Evolutionary conservation across 176 grass and related monocot species (phyloP), one percentile per base, ranked within the genome.

Genomic region (Saccharum spontaneum): DNA sequence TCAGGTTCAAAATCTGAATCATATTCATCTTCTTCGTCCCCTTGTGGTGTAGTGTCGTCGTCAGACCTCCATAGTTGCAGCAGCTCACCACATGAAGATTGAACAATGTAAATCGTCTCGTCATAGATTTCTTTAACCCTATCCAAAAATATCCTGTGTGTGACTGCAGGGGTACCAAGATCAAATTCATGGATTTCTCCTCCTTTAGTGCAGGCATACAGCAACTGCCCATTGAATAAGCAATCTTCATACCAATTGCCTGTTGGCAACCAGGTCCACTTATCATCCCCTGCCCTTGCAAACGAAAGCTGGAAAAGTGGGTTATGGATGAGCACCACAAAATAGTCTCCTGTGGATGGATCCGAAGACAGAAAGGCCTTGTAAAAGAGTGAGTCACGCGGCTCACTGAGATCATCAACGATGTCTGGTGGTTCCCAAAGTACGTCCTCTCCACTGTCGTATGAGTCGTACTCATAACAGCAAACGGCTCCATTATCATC

Each of bases 291-390:
- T 36, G 43, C 62, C 26, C 62, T 80, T 34, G 78, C 62, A 67
- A 67, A 80, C 4, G 62, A 67, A 7, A 80, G 78, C 3, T 34
- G 62, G 0, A 0, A 1, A 1, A 1, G 10, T 80, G 62, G 78
- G 23, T 80, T 67, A 1, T 67, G 62, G 78, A 80, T 67, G 10
- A 80, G 62, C 41, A 67, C 43, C 41, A 80, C 78, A 16, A 23
- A 49, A 28, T 34, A 67, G 8, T 31, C 43, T 36, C 62, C 62
- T 0, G 5, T 9, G 3, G 62, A 34, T 34, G 33, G 33, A 46
- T 46, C 44, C 44, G 44, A 46, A 46, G 44, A 46, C 44, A 46
- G 44, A 46, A 46, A 46, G 44, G 44, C 44, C 44, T 13, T 46
- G 44, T 4, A 13, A 46, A 46, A 46, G 11, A 46, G 44, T 3